Evolutionary conservation across 345 rosid species (phyloP), one percentile per base, ranked within the genome.

Genomic region (Aethionema arabicum): DNA sequence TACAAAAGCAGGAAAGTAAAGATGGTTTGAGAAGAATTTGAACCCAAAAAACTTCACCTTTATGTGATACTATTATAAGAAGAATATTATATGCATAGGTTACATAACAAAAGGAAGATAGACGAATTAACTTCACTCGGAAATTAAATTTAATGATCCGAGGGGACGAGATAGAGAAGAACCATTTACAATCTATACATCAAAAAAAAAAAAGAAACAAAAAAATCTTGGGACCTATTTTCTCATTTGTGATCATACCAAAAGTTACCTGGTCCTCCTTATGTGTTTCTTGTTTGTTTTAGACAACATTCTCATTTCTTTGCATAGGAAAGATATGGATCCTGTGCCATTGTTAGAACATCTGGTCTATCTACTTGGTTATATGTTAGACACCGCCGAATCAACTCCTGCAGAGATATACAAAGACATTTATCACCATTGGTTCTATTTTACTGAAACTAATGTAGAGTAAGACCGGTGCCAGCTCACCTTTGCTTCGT

Each of bases 351-450:
- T 11, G 90, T 78, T 50, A 90, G 74, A 59, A 93, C 99, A 64
- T 93, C 96, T 1, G 89, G 95, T 76, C 99, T 83, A 27, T 93
- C 99, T 0, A 78, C 72, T 73, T 93, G 99, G 74, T 84, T 87
- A 69, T 93, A 93, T 3, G 92, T 84, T 59, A 93, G 78, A 82
- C 97, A 93, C 56, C 88, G 77, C 8, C 97, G 87, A 71, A 93
- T 90, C 74, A 93, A 74, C 7, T 93, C 99, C 96, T 93, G 83
- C 78, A 76, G 16, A 49, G 42, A 41, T 11, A 45, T 6, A 30
- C 33, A 46, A 32, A 32, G 14, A 10, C 59, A 48, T 55, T 38
- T 33, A 16, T 27, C 32, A 55, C 12, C 45, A 39, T 69, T 47
- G 52, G 32, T 60, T 44, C 61, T 53, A 69, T 15, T 61, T 60